Base-by-base conservation (phyloP, 805 yeast genomes). In the Schizosaccharomyces osmophilus region DNA sequence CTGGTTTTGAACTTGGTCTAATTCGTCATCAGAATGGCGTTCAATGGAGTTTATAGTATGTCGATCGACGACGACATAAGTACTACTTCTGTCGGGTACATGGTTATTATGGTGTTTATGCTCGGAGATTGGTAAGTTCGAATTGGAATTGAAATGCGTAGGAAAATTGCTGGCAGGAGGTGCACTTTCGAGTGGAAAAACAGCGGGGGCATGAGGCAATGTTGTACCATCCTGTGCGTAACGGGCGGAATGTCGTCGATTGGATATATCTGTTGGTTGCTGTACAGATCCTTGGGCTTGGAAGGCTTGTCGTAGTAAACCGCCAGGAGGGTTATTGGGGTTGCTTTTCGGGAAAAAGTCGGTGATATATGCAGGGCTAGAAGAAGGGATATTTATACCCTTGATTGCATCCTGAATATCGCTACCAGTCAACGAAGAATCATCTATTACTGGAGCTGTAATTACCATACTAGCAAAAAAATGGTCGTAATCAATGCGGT, bases 401-500 rank as follows among this genome's bases (percentile, higher is more conserved):
- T 24, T 22, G n/a, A 51, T 36, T 1, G 57, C 57, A 4, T 51
- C 57, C 67, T 85, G 87, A 65, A 85, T 54, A 31, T 51, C 59
- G 19, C 60, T 59, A 13, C 62, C 31, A 22, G 60, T 29, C 15
- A 58, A 17, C 15, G 31, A 11, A 22, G 43, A 54, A 1, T 60
- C 60, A 19, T 78, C 64, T 71, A 78, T 5, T 84, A 81, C 61
- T 82, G 81, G 63, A 79, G 82, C 65, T 3, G 75, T 74, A 11
- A 87, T 80, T 63, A 87, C 72, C 9, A 84, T 81, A 70, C 85
- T 84, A 61, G 75, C 78, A 72, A 90, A 93, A 69, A 93, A 87
- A 70, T 89, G 97, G 63, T 79, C 80, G 71, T 87, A 93, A 1
- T 90, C 84, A 75, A 90, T 82, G 67, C 98, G 78, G 69, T 86